phyloP scores from a whole-genome alignment of 2,329 filamentous ascomycete species.

The Orbilia ellipsospora region DNA sequence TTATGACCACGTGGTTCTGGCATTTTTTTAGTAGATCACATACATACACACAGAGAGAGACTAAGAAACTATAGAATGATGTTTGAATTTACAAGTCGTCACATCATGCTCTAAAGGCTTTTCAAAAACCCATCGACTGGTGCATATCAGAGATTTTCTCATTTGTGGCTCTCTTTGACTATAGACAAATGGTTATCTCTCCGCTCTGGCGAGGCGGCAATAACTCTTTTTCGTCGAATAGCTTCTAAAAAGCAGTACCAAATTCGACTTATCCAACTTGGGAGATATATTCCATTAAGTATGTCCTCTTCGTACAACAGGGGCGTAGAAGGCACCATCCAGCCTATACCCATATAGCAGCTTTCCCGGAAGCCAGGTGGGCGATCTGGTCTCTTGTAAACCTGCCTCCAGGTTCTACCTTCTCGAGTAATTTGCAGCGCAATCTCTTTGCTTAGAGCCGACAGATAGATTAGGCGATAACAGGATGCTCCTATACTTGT shows the following conservation, averaged over 20 bases:
- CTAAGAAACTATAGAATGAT: neutral
- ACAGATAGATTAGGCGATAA: neutral
- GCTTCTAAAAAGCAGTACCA: conserved; percentile 1
- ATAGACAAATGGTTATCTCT: conserved; percentile 1
- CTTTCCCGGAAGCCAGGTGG: neutral
- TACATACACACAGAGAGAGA: no score
- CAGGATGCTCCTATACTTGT: neutral
- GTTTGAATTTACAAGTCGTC: conserved; percentile 1
- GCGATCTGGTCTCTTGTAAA: conserved; percentile 1
- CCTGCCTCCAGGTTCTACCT: neutral
- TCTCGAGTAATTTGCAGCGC: neutral
- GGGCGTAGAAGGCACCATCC: neutral
- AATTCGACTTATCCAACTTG: conserved; percentile 3
- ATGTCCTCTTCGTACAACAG: conserved; percentile 2
- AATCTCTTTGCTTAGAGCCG: neutral
- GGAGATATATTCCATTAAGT: neutral
- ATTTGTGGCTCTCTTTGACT: neutral
- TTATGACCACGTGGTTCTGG: no score
- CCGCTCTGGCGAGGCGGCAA: neutral
- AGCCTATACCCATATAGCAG: neutral
- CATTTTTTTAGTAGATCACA: no score
- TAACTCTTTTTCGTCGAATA: neutral
- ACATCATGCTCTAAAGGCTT: conserved; percentile 1
- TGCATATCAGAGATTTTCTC: conserved; percentile 2
- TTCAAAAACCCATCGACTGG: conserved; percentile 1